Evolutionary conservation across 2,329 filamentous ascomycete genomes (phyloP), one percentile per base, ranked within the genome.

Genomic region (Penicillium expansum): DNA sequence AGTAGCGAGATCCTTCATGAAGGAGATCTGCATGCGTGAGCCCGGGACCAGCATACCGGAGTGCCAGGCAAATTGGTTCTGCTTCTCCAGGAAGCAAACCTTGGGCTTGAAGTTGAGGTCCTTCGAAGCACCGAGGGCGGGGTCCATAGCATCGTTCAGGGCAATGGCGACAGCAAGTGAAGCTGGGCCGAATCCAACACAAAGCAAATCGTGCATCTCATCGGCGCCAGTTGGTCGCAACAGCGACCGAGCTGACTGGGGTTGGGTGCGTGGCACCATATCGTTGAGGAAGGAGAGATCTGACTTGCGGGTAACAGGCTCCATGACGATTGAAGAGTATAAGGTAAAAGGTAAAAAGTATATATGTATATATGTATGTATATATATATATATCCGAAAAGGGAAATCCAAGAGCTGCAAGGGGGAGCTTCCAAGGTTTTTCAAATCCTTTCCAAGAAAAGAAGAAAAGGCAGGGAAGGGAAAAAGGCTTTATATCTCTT

Each of bases 1-100:
- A 4, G 91, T 94, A 4, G 93, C 93, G 74, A 97, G 84, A 71
- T 97, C 93, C 78, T 97, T 97, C 78, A 97, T 83, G 79, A 96
- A 97, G 10, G 91, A 95, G 66, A 97, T 97, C 73, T 97, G 93
- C 93, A 97, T 97, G 77, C 89, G 92, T 51, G 92, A 90, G 5
- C 92, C 92, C 0, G 92, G 91, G 3, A 97, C 83, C 57, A 97
- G 85, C 93, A 97, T 97, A 58, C 93, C 93, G 0, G 91, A 87
- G 74, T 97, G 93, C 93, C 93, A 97, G 57, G 89, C 86, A 70
- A 97, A 97, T 47, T 82, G 78, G 32, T 80, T 70, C 76, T 97
- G 93, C 74, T 90, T 89, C 79, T 97, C 93, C 24, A 97, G 77
- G 75, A 97, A 97, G 43, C 90, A 83, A 4, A 96, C 86, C 71